Base-by-base conservation (phyloP, 257 asterid species). In the Paulownia fortunei region DNA sequence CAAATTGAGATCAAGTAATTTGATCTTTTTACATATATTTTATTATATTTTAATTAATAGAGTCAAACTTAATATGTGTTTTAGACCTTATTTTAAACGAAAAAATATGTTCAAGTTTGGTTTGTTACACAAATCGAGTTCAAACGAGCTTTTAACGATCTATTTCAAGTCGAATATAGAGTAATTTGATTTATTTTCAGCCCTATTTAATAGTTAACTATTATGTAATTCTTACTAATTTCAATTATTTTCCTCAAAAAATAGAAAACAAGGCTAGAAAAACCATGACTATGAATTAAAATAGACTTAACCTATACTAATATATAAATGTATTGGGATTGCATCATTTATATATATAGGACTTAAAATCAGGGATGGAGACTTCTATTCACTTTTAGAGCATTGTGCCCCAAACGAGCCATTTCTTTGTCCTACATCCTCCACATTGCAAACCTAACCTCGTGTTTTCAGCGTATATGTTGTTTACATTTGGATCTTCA, bases 311-410 rank as follows among this genome's bases (percentile, higher is more conserved):
- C 3, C 19, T 16, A 12, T 18, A 2, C 16, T 42, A 19, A 3
- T 27, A 52, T 27, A n/a, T 47, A 23, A 56, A 54, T 54, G 64
- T 60, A 55, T 81, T 59, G 85, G 82, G 83, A 77, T 81, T 61
- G 84, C 67, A 70, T 56, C 60, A 59, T 63, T 63, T 60, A 34
- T 23, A 24, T 12, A 13, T 39, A 69, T 72, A 44, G 61, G 46
- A 49, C 72, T 79, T 67, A 52, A 84, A 84, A 54, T 74, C 76
- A 70, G 85, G 90, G 83, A 82, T 82, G 82, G 89, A 88, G 88
- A 82, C 83, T 88, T 88, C 90, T 82, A 88, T 86, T 86, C 90
- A 86, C 60, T 58, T 84, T 78, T n/a, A n/a, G 92, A 88, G 90
- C 90, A 69, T 52, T 84, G 92, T 69, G 90, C 87, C 85, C 2